Conservation (phyloP, 2,329 filamentous ascomycete genomes). For the Ilyonectria robusta region DNA sequence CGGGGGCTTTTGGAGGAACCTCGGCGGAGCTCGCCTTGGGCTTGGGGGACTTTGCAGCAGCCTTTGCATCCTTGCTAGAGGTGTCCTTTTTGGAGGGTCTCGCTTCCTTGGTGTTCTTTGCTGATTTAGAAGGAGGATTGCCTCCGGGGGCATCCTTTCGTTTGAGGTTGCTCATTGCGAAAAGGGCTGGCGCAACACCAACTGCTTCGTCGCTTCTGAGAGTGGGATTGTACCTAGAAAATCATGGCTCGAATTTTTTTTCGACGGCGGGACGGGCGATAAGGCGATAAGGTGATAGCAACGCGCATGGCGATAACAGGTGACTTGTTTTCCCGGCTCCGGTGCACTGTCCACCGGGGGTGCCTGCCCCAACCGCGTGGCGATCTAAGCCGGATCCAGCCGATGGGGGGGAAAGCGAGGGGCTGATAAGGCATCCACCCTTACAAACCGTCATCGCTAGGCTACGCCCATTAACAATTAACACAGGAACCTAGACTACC, state of each 20-base stretch:
- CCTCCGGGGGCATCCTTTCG: constrained; percentile 70
- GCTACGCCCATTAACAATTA: constrained; percentile 43
- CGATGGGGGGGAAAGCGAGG: constrained; percentile 18
- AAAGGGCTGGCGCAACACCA: constrained; percentile 48
- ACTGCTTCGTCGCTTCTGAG: constrained; percentile 41
- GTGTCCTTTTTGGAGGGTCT: constrained; percentile 64
- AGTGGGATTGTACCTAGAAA: constrained; percentile 39
- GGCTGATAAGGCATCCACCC: constrained; percentile 14
- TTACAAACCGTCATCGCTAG: constrained; percentile 22
- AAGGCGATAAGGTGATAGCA: constrained; percentile 38
- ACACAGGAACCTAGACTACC: constrained; percentile 38
- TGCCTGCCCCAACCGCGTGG: background rate
- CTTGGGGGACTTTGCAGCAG: constrained; percentile 50
- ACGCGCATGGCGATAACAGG: constrained; percentile 9
- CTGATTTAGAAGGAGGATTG: constrained; percentile 63
- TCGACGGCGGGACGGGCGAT: constrained; percentile 48
- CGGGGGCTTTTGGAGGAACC: constrained; percentile 51
- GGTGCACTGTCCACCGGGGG: constrained; percentile 11
- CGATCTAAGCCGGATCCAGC: constrained; percentile 13
- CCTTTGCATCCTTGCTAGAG: constrained; percentile 49
- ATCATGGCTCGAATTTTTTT: constrained; percentile 50
- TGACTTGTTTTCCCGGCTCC: constrained; percentile 37
- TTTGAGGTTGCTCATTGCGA: constrained; percentile 69
- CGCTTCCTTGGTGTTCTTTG: constrained; percentile 61
- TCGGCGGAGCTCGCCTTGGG: constrained; percentile 47